phyloP scores from a whole-genome alignment of 768 basidiomycete species.

The Plicaturopsis crispa region DNA sequence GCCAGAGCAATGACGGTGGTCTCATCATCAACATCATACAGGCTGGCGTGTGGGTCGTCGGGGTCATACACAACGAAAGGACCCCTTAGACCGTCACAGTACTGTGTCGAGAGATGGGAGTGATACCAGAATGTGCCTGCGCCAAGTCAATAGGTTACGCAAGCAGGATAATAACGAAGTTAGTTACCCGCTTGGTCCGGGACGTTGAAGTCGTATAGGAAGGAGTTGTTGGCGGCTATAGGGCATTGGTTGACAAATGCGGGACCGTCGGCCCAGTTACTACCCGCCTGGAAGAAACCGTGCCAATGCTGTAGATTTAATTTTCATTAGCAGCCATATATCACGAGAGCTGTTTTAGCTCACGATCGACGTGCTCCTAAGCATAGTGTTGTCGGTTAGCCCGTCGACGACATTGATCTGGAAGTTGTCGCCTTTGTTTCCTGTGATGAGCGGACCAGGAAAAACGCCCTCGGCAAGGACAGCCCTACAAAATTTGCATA shows the following conservation, averaged over 20 bases:
- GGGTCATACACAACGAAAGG: constrained; percentile 39
- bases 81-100: constrained; percentile 50
- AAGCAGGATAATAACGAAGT: constrained; percentile 22
- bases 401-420: constrained; percentile 38
- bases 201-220: constrained; percentile 29
- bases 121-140: constrained; percentile 27
- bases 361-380: constrained; percentile 43
- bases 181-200: constrained; percentile 29
- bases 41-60: constrained; percentile 20
- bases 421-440: constrained; percentile 37
- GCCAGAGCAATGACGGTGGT: constrained; percentile 41
- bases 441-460: constrained; percentile 39
- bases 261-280: constrained; percentile 34
- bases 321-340: no score
- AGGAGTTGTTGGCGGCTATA: constrained; percentile 28
- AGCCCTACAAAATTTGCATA: constrained; percentile 25
- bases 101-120: constrained; percentile 33
- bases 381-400: constrained; percentile 41
- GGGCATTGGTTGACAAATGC: constrained; percentile 33
- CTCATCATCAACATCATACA: constrained; percentile 31
- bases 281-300: constrained; percentile 29
- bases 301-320: no score
- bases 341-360: constrained; percentile 10
- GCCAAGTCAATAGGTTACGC: constrained; percentile 14
- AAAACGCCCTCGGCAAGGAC: constrained; percentile 29